A percentile compares a stretch with the other conserved stretches of the same genome.
Conservation (phyloP, 176 grass and related monocot species). For the Paspalum notatum region DNA sequence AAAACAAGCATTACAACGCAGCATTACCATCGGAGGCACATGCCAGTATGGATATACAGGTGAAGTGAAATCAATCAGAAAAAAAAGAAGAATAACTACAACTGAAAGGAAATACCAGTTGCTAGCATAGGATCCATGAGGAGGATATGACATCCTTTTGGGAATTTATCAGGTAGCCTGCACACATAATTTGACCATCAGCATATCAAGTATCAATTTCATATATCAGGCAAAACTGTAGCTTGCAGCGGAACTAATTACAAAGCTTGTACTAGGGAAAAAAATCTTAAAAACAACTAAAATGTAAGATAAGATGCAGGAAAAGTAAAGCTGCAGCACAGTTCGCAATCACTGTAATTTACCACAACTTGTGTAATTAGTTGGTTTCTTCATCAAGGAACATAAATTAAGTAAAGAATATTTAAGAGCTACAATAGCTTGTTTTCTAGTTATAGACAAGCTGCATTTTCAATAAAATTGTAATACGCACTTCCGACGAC, state of each 20-base stretch:
- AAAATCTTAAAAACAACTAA: neutral
- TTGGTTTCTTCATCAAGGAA: neutral
- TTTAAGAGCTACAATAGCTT: neutral
- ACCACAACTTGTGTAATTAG: neutral
- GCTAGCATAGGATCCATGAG: conserved; percentile 84
- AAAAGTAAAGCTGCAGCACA: neutral
- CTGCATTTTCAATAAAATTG: neutral
- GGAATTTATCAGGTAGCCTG: conserved; percentile 75
- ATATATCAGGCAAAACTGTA: neutral
- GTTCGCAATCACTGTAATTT: neutral
- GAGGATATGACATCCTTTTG: conserved; percentile 54
- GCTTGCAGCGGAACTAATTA: neutral
- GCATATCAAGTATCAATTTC: neutral
- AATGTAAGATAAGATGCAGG: neutral
- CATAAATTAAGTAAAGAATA: neutral
- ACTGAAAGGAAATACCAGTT: conserved; percentile 51
- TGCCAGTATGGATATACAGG: neutral
- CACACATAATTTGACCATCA: conserved; percentile 27
- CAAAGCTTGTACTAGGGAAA: neutral
- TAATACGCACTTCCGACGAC: too few species aligned
- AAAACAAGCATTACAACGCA: neutral
- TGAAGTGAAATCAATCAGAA: neutral
- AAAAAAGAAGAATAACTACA: neutral
- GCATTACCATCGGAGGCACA: neutral
- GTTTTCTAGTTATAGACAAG: neutral